Conservation (phyloP, 1,284 basidiomycete species). For the Puccinia coronata region DNA sequence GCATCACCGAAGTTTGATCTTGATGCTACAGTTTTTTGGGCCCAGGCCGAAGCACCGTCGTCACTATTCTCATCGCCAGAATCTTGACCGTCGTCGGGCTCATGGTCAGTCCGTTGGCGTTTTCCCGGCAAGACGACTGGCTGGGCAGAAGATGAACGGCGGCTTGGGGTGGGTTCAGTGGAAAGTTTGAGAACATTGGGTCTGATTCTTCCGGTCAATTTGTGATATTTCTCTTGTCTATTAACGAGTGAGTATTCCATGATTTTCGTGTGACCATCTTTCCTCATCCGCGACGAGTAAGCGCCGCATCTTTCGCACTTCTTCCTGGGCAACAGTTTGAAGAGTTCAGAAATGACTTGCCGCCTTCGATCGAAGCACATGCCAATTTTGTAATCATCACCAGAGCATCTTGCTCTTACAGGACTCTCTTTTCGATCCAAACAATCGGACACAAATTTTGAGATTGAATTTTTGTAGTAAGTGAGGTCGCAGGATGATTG, state of each 20-base stretch:
- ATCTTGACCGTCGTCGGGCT: neutral
- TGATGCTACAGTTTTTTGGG: neutral
- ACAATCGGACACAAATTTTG: slow-evolving; percentile 71
- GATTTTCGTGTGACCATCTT: slow-evolving; percentile 90
- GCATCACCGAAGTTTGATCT: slow-evolving; percentile 20
- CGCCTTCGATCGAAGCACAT: slow-evolving; percentile 85
- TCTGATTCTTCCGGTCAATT: slow-evolving; percentile 67
- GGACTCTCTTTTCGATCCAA: slow-evolving; percentile 62
- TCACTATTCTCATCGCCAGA: slow-evolving; percentile 16
- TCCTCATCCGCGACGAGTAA: slow-evolving; percentile 64
- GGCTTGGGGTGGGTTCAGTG: neutral
- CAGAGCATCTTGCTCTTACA: slow-evolving; percentile 57
- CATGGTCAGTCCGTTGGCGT: slow-evolving; percentile 1
- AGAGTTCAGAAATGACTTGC: slow-evolving; percentile 77
- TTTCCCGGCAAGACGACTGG: neutral
- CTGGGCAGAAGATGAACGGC: slow-evolving; percentile 14
- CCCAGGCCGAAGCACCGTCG: slow-evolving; percentile 38
- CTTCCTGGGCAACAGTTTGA: slow-evolving; percentile 67
- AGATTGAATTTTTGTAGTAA: slow-evolving; percentile 66
- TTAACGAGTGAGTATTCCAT: slow-evolving; percentile 83
- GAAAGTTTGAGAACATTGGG: slow-evolving; percentile 52
- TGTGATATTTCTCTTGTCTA: slow-evolving; percentile 74
- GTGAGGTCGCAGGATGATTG: slow-evolving; percentile 65
- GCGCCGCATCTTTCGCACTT: slow-evolving; percentile 45
- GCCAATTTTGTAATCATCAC: slow-evolving; percentile 84